Base-by-base conservation (phyloP, 352 stramenopile species). In the Phytopythium montanum region DNA sequence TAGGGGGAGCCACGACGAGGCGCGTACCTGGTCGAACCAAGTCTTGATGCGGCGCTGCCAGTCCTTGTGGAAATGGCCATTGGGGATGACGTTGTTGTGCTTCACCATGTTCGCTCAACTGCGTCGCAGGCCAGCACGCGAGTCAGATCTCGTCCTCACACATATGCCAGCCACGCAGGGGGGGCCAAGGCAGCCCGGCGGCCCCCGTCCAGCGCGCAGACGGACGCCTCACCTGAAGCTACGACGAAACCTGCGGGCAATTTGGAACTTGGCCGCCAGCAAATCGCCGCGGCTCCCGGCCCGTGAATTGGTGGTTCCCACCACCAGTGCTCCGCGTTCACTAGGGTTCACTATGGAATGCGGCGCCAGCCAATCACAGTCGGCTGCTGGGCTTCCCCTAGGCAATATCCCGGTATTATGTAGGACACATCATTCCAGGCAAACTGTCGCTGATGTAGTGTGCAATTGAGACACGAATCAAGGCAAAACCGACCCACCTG, bases 11-110 rank as follows among this genome's bases (percentile, higher is more conserved):
- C 6, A 8, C 10, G 13, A n/a, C 1, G 18, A 41, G 13, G 14
- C 14, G 49, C 80, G 67, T 88, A 95, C 88, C 88, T 97, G 91
- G 85, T 97, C 81, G 73, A 99, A 98, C 88, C 89, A 98, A 63
- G 96, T 98, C 78, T 97, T 98, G 61, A 98, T 97, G 80, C 94
- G 90, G 76, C 92, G 78, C 79, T 97, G 82, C 93, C 97, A 99
- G 83, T 99, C 98, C 91, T 99, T 99, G 85, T 99, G 92, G 92
- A 99, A 99, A 83, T 99, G 97, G 68, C 96, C 95, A 84, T 99
- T 99, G 59, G 97, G 97, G 82, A 99, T 95, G 74, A 99, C 91
- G 85, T 99, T 99, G 86, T 99, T 99, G 87, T 99, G 97, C 91
- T 99, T 99, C 68, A 99, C 95, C 97, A 94, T 94, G 70, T 91